A percentile compares a stretch with the other conserved stretches of the same genome.
Evolutionary conservation across 176 grass and related monocot species (phyloP).

Genomic region (Carex cristatella): DNA sequence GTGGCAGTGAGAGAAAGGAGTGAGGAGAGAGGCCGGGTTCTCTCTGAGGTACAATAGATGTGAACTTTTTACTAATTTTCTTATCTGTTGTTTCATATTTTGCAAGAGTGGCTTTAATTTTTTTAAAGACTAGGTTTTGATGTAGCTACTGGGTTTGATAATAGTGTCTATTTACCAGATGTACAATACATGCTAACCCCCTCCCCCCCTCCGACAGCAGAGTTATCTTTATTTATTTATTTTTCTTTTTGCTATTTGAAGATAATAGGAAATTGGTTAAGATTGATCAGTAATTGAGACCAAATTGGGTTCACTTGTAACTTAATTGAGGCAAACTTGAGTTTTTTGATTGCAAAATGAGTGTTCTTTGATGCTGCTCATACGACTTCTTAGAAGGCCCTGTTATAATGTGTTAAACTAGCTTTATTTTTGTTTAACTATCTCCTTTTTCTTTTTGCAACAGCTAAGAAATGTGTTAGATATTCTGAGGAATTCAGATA

Average conservation of each 20-base stretch:
- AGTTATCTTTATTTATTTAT: neutral
- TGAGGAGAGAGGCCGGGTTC: conserved; percentile 25
- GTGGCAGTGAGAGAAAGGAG: conserved; percentile 25
- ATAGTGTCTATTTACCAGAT: neutral
- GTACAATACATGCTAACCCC: neutral
- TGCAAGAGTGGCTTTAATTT: neutral
- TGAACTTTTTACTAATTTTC: neutral
- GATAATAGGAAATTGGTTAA: neutral
- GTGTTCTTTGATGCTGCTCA: neutral
- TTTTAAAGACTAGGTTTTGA: neutral
- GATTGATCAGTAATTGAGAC: neutral
- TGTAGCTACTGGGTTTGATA: neutral
- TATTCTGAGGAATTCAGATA: conserved; percentile 25
- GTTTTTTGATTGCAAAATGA: neutral
- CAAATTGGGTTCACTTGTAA: neutral
- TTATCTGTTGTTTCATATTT: neutral
- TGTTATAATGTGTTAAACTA: neutral
- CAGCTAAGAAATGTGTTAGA: conserved; percentile 26
- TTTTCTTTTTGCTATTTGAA: neutral
- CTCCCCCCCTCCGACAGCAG: neutral
- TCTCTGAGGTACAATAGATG: conserved; percentile 17
- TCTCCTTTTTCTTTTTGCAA: conserved; percentile 3
- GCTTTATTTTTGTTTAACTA: neutral
- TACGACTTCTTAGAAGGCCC: neutral
- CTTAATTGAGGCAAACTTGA: neutral